Evolutionary conservation across 108 stramenopile species (phyloP).

Genomic region (Cyclostephanos invisitatus): DNA sequence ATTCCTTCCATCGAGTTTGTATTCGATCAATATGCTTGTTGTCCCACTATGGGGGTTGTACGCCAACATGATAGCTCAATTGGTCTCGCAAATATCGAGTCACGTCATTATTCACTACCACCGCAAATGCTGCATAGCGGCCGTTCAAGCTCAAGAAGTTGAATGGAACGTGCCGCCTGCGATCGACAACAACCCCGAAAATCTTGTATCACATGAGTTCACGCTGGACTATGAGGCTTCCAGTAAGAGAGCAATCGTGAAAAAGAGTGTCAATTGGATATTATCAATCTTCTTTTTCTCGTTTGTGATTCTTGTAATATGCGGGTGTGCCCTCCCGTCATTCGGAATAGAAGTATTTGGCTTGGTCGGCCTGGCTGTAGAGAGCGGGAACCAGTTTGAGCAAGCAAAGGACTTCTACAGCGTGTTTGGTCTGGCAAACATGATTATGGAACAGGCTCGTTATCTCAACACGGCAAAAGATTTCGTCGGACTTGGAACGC

Average conservation of each 20-base stretch:
- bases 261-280: constrained; percentile 45
- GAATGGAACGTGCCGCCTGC: constrained; percentile 23
- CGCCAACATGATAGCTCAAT: constrained; percentile 81
- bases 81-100: constrained; percentile 74
- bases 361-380: constrained; percentile 71
- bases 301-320: constrained; percentile 50
- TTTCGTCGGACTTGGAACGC: constrained; percentile 64
- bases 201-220: constrained; percentile 36
- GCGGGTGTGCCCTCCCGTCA: constrained; percentile 59
- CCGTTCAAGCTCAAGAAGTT: constrained; percentile 8
- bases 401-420: constrained; percentile 60
- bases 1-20: constrained; percentile 71
- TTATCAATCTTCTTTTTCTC: constrained; percentile 29
- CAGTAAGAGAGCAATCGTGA: constrained; percentile 29
- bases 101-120: constrained; percentile 86
- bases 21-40: constrained; percentile 69
- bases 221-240: constrained; percentile 49
- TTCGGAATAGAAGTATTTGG: constrained; percentile 73
- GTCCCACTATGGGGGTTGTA: constrained; percentile 84
- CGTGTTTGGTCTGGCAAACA: constrained; percentile 54
- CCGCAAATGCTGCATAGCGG: constrained; percentile 47
- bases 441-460: constrained; percentile 76
- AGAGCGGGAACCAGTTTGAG: constrained; percentile 69
- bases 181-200: background rate
- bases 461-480: constrained; percentile 55